Base-by-base conservation (phyloP, 768 basidiomycete species). In the Pleurotus tuoliensis region DNA sequence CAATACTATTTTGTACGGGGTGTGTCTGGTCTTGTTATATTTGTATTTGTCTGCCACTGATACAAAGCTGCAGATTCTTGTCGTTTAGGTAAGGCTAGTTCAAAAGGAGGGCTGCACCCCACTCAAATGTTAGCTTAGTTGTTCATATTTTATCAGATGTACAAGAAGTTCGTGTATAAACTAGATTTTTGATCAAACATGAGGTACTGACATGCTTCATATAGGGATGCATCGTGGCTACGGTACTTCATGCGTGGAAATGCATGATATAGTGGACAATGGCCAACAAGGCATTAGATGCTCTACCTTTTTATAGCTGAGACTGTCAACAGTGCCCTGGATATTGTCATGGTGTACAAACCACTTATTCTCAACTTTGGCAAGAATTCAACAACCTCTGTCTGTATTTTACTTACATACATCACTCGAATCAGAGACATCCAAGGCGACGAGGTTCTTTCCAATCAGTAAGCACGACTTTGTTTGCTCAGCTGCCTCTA, bases 101-200 rank as follows among this genome's bases (percentile, higher is more conserved):
- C 3, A 8, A 30, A 30, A 30, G 8, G 30, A 30, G 8, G 30
- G 30, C 7, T 30, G 11, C 30, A 30, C 30, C 30, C 30, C 30
- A 9, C 30, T 30, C 30, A 30, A 30, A 30, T 8, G 30, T 30
- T 9, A 30, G 4, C 53, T 16, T 25, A 75, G 73, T 61, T 56
- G 3, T 71, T 72, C 51, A 62, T 64, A n/a, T 76, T 74, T 62
- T 74, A 68, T 58, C 71, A 68, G 58, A 62, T 63, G 15, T 74
- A 69, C 62, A 72, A 64, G 57, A 70, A 57, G 74, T 73, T 22
- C 51, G 62, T 22, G 1, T 4, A 6, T 27, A 2, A 6, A 13
- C 13, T 40, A 18, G 11, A 15, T 11, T 22, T 18, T 38, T 13
- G 34, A 48, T 27, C 34, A 8, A 40, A 16, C 24, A n/a, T 13